Base-by-base conservation (phyloP, 2,329 filamentous ascomycete genomes). In the Pseudocercospora eumusae region DNA sequence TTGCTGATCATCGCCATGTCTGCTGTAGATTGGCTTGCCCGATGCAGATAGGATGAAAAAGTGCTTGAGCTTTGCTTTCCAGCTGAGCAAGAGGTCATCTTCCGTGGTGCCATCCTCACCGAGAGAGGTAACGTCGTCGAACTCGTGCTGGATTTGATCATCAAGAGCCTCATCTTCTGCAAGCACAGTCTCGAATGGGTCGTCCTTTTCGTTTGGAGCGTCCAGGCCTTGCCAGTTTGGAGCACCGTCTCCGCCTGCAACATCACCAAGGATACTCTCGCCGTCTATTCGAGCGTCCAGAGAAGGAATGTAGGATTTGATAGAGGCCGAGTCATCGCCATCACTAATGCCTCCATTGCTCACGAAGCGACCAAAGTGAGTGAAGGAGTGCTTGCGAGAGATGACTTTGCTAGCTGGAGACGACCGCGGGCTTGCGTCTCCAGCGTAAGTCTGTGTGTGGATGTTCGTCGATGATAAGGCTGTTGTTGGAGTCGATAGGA, bases 41-140 rank as follows among this genome's bases (percentile, higher is more conserved):
- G 96, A 93, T 13, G 92, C 93, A 2, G 95, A 98, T 1, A 99
- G 81, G 70, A 99, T 96, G 77, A 99, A 86, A 76, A 96, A 99
- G 77, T 99, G 95, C 77, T 99, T 99, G 65, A 93, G 83, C 79
- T 98, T 98, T 40, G 89, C 86, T 74, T 92, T 95, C 93, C 93
- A 99, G 66, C 87, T 82, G 15, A 81, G 79, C 44, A 96, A 81
- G 25, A 91, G 69, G 21, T 74, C 67, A 69, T 79, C 78, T 75
- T 88, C 84, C 66, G 87, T 85, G 3, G 79, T 78, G 6, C 80
- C 81, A 61, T 83, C 80, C 25, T 76, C 74, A 44, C 80, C 77
- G 52, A 84, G 82, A 6, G 87, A 84, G 0, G 87, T 88, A 44
- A 96, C 82, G 25, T 86, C 80, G 63, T 92, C 88, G 68, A 97